These are phyloP conservation scores for Speleostelium caveatum DNA, from an alignment of 78 protist genomes.

Conservation along the genomic window DNA sequence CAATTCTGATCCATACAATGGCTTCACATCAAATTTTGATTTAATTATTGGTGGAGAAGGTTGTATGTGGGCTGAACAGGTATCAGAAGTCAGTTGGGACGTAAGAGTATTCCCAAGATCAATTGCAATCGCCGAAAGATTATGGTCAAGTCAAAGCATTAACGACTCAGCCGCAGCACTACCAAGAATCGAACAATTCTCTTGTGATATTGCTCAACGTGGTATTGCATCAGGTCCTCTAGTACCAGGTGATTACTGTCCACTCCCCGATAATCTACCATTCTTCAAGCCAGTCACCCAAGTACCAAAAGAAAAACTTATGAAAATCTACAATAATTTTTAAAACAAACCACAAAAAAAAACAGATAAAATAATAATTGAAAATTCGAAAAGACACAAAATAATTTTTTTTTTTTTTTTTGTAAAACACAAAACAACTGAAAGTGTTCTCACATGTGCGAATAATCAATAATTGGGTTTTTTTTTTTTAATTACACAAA, in stretches of 20 bases:
- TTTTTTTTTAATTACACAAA: too few relatives aligned
- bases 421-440: too few relatives aligned
- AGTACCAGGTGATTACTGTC: slow-evolving; percentile 45
- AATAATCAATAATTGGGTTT: too few relatives aligned
- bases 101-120: slow-evolving; percentile 66
- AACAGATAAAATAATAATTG: too few relatives aligned
- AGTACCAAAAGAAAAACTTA: too few relatives aligned
- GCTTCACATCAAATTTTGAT: neutral
- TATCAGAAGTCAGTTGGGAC: slow-evolving; percentile 33
- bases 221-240: slow-evolving; percentile 72
- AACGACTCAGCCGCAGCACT: neutral
- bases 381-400: too few relatives aligned
- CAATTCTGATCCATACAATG: slow-evolving; percentile 15
- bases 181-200: slow-evolving; percentile 22
- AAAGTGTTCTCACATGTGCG: too few relatives aligned
- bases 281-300: too few relatives aligned
- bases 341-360: too few relatives aligned
- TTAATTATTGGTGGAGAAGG: slow-evolving; percentile 58
- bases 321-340: too few relatives aligned
- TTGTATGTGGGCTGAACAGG: slow-evolving; percentile 60
- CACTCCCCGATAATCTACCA: slow-evolving; percentile 33
- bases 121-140: slow-evolving; percentile 52
- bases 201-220: slow-evolving; percentile 37
- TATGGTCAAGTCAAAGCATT: slow-evolving; percentile 28
- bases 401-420: too few relatives aligned